These are phyloP conservation scores for Talaromyces sp. DNA, from an alignment of 2,329 filamentous ascomycete species.

Conservation along the genomic window DNA sequence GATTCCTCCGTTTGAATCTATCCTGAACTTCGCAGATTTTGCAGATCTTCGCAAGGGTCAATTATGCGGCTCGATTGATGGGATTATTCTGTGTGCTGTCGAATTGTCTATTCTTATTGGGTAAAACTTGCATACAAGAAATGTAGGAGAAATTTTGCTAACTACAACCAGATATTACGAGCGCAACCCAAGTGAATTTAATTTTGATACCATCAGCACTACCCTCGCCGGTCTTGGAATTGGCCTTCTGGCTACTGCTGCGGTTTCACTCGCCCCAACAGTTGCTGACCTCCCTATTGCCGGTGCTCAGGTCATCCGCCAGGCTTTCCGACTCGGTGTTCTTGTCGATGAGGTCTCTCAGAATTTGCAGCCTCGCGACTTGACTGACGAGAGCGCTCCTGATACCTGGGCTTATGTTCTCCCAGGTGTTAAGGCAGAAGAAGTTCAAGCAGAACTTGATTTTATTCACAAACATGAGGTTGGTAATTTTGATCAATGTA, in stretches of 20 bases:
- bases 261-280: conserved; percentile 40
- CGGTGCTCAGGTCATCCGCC: conserved; percentile 43
- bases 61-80: conserved; percentile 46
- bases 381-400: neutral
- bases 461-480: neutral
- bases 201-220: conserved; percentile 22
- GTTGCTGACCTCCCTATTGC: conserved; percentile 39
- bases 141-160: neutral
- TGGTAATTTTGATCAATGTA: neutral
- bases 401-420: conserved; percentile 30
- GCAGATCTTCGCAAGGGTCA: conserved; percentile 37
- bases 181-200: conserved; percentile 23
- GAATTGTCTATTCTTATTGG: conserved; percentile 46
- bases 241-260: conserved; percentile 45
- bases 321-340: conserved; percentile 49
- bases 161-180: conserved; percentile 29
- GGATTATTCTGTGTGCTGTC: conserved; percentile 40
- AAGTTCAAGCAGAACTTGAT: conserved; percentile 27
- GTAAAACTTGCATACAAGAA: conserved; percentile 26
- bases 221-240: conserved; percentile 43
- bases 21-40: conserved; percentile 16
- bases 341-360: conserved; percentile 42
- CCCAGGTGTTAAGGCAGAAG: conserved; percentile 20
- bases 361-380: conserved; percentile 38
- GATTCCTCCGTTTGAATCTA: conserved; percentile 23